A percentile compares a stretch with the other conserved stretches of the same genome.
Evolutionary conservation across 2,329 filamentous ascomycete species (phyloP).

Genomic region (Colletotrichum limetticola): DNA sequence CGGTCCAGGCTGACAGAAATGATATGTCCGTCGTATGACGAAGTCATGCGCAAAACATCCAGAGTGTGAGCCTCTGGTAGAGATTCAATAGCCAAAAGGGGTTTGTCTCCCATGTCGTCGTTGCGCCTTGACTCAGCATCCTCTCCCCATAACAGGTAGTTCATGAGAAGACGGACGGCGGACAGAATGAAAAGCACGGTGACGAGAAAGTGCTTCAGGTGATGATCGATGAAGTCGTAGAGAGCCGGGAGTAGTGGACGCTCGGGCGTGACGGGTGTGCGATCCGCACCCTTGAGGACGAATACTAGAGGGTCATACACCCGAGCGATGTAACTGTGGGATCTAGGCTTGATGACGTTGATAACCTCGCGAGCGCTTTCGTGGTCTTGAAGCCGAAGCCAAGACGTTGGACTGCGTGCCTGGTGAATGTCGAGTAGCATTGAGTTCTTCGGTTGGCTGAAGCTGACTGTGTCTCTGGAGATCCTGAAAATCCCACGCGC

Average conservation of each 20-base stretch:
- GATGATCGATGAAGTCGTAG: constrained; percentile 75
- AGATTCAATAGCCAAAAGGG: constrained; percentile 68
- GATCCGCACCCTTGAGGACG: constrained; percentile 75
- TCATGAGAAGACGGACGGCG: constrained; percentile 76
- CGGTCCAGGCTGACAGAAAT: constrained; percentile 79
- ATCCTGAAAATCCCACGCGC: constrained; percentile 47
- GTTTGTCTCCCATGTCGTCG: constrained; percentile 57
- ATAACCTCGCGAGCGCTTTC: constrained; percentile 83
- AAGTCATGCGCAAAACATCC: constrained; percentile 73
- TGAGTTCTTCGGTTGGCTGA: constrained; percentile 42
- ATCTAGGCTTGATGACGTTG: constrained; percentile 76
- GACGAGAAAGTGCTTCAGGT: constrained; percentile 68
- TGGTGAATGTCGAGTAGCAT: constrained; percentile 74
- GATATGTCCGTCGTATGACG: constrained; percentile 72
- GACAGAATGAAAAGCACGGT: constrained; percentile 72
- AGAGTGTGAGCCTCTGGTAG: constrained; percentile 73
- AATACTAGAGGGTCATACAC: constrained; percentile 82
- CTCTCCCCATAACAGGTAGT: constrained; percentile 78
- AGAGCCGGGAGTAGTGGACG: constrained; percentile 65
- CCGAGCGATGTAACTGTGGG: constrained; percentile 77
- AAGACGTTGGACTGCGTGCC: constrained; percentile 79
- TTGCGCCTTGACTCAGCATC: constrained; percentile 57
- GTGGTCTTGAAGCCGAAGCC: constrained; percentile 82
- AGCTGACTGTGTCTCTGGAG: constrained; percentile 42
- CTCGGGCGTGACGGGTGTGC: constrained; percentile 64